Evolutionary conservation across 225 moss, liverwort and hornwort species (phyloP).

Genomic region (Neckera pumila): DNA sequence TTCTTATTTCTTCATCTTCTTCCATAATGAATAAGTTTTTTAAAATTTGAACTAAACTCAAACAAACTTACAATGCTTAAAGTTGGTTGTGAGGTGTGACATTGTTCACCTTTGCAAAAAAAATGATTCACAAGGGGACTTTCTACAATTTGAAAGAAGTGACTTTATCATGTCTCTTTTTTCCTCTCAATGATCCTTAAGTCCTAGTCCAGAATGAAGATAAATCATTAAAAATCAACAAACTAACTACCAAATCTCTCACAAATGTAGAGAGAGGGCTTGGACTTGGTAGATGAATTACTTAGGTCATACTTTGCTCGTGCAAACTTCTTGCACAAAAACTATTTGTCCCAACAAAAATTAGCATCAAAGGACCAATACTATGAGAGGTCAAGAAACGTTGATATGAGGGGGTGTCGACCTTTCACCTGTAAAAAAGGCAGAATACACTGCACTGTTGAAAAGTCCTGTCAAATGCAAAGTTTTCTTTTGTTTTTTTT

Average conservation of each 20-base stretch:
- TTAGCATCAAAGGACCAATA: not conserved
- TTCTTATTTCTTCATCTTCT: not conserved
- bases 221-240: too few species aligned
- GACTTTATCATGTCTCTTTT: not conserved
- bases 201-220: fast-evolving
- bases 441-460: not conserved
- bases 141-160: not conserved
- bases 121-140: not conserved
- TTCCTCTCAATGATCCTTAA: not conserved
- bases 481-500: too few species aligned
- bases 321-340: not conserved
- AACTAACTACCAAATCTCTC: not conserved
- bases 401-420: slow-evolving; percentile 17
- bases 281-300: too few species aligned
- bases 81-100: not conserved
- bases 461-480: not conserved
- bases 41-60: not conserved
- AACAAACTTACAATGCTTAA: too few species aligned
- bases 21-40: not conserved
- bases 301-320: too few species aligned
- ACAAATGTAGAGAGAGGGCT: not conserved
- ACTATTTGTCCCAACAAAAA: not conserved
- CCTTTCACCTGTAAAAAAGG: not conserved
- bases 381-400: not conserved
- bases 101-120: not conserved